Conservation (phyloP, 2,329 filamentous ascomycete species). For the Aureobasidium zeae region DNA sequence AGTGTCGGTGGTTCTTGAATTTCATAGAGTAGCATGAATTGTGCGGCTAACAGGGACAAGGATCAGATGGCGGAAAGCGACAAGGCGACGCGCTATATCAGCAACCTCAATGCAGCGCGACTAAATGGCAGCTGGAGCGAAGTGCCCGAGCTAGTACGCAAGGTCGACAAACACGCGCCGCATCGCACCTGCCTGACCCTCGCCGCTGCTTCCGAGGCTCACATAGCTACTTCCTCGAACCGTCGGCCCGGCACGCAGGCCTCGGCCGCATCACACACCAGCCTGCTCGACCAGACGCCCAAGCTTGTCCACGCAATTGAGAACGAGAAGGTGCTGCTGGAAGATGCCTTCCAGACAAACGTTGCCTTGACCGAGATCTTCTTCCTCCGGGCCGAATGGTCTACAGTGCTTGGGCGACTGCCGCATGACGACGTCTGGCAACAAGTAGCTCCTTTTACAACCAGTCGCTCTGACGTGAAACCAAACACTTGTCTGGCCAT, state of each 20-base stretch:
- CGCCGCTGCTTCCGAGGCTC: slow-evolving; percentile 39
- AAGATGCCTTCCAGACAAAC: slow-evolving; percentile 64
- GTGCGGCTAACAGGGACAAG: not conserved
- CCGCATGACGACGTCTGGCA: slow-evolving; percentile 13
- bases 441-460: slow-evolving; percentile 1
- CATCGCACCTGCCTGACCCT: slow-evolving; percentile 58
- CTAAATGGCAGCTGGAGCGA: slow-evolving; percentile 82
- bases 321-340: slow-evolving; percentile 33
- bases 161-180: slow-evolving; percentile 88
- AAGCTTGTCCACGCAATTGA: slow-evolving; percentile 25
- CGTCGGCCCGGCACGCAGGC: slow-evolving; percentile 35
- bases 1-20: not conserved
- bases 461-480: not conserved
- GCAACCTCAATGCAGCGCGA: slow-evolving; percentile 73
- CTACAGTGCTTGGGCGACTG: slow-evolving; percentile 9
- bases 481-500: slow-evolving; percentile 14
- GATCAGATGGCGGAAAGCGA: slow-evolving; percentile 46
- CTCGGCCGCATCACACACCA: slow-evolving; percentile 26
- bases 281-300: slow-evolving; percentile 14
- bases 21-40: too few relatives aligned
- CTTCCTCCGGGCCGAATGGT: slow-evolving; percentile 55
- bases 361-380: slow-evolving; percentile 80
- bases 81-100: slow-evolving; percentile 76
- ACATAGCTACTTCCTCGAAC: slow-evolving; percentile 35
- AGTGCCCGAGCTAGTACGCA: slow-evolving; percentile 80